A percentile compares a stretch with the other conserved stretches of the same genome.
Conservation (phyloP, 2,329 filamentous ascomycete species). For the Penicillium sp. region DNA sequence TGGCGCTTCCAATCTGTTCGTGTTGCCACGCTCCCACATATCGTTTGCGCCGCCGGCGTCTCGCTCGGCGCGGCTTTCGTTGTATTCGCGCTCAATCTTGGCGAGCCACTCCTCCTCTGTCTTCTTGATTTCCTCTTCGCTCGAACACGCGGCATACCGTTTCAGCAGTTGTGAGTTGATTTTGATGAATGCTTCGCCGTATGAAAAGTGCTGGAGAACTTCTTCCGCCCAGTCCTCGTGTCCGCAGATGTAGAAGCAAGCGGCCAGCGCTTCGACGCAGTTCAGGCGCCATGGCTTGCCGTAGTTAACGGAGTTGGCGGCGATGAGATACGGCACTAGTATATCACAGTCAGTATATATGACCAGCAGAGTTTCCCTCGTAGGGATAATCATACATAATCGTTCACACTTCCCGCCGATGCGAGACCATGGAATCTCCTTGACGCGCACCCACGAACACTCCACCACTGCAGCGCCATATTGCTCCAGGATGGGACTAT, state of each 20-base stretch:
- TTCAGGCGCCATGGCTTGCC: conserved; percentile 93
- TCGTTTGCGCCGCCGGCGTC: conserved; percentile 59
- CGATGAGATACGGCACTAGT: conserved; percentile 82
- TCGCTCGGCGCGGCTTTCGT: conserved; percentile 66
- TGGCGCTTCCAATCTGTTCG: conserved; percentile 61
- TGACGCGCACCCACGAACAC: conserved; percentile 90
- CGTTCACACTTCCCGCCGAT: conserved; percentile 94
- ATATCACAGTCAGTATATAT: neutral
- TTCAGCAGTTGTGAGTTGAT: conserved; percentile 83
- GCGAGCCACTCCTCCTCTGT: conserved; percentile 84
- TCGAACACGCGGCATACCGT: conserved; percentile 76
- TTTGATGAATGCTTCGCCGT: conserved; percentile 81
- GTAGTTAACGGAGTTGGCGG: conserved; percentile 96
- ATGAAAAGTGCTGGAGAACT: conserved; percentile 78
- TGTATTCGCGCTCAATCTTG: conserved; percentile 84
- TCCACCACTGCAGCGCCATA: conserved; percentile 94
- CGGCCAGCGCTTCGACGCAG: conserved; percentile 90
- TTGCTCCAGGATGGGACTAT: conserved; percentile 75
- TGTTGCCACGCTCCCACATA: conserved; percentile 87
- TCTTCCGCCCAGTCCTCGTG: conserved; percentile 86
- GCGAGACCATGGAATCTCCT: conserved; percentile 83
- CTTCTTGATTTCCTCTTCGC: conserved; percentile 77
- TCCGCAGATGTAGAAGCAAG: conserved; percentile 89
- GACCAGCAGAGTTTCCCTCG: neutral
- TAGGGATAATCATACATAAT: conserved; percentile 45